Evolutionary conservation across 345 rosid genomes (phyloP), one percentile per base, ranked within the genome.

Genomic region (Limnanthes douglasii): DNA sequence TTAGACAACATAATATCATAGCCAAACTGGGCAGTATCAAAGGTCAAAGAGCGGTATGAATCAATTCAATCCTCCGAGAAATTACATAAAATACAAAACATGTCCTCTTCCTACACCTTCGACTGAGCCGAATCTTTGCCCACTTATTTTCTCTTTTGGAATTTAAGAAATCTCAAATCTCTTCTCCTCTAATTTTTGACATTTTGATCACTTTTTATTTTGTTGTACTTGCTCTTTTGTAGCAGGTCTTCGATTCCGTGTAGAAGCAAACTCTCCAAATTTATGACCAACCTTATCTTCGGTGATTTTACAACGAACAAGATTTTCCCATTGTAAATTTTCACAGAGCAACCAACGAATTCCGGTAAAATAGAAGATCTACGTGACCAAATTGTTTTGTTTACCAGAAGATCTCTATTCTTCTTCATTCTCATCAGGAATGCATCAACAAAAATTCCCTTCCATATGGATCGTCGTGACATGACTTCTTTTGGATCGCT

Each of bases 261-360:
- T 57, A 34, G 45, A 43, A 19, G 66, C 69, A 51, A 67, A 67
- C 55, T 62, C 73, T 33, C 73, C 66, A 15, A 67, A 59, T n/a
- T 62, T 62, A 24, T 67, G 65, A 26, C 73, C 73, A 35, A 66
- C 73, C 55, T 53, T 62, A 2, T 58, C 57, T 18, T 67, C 63
- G 18, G 66, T 67, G 45, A 67, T 53, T 57, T 67, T 67, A 38
- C 69, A 46, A 9, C 63, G 60, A 9, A 66, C 59, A 28, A 53
- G 62, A 26, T 56, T 43, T 57, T 60, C 33, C 70, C 70, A 8
- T 64, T 68, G 70, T 68, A 60, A 41, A 68, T 68, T 24, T 70
- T 43, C 24, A 64, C 68, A 0, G 61, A 19, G 1, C 49, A 39
- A 43, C 60, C 48, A 22, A 68, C 34, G 34, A 59, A 69, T 54